phyloP scores from a whole-genome alignment of 2,329 filamentous ascomycete genomes.

The Exophiala alcalophila region DNA sequence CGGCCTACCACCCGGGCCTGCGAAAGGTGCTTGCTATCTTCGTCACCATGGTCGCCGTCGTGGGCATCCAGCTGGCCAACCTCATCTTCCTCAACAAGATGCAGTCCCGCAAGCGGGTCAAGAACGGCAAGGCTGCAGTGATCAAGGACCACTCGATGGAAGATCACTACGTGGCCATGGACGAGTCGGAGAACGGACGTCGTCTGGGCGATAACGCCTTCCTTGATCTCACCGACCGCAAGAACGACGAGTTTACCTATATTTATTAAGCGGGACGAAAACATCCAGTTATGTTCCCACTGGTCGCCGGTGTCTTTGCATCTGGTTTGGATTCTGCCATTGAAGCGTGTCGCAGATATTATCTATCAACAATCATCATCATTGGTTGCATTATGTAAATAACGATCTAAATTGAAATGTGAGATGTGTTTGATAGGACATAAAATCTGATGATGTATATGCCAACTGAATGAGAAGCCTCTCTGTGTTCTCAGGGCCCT shows the following conservation, averaged over 20 bases:
- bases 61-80: constrained; percentile 55
- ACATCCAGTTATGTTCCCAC: no score
- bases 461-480: no score
- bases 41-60: constrained; percentile 51
- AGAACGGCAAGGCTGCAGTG: constrained; percentile 59
- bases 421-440: constrained; percentile 11
- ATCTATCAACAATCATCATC: no score
- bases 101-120: constrained; percentile 55
- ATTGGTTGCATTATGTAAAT: no score
- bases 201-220: constrained; percentile 37
- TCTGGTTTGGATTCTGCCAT: no score
- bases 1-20: constrained; percentile 58
- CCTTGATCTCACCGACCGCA: constrained; percentile 60
- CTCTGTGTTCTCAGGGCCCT: no score
- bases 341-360: no score
- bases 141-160: constrained; percentile 63
- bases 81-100: constrained; percentile 56
- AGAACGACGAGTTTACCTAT: constrained; percentile 62
- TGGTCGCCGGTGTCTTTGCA: no score
- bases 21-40: constrained; percentile 56
- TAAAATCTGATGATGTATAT: no score
- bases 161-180: constrained; percentile 41
- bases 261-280: constrained; percentile 30
- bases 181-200: constrained; percentile 35
- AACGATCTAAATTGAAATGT: no score